Conservation (phyloP, 768 basidiomycete genomes). For the Rhizopogon salebrosus region DNA sequence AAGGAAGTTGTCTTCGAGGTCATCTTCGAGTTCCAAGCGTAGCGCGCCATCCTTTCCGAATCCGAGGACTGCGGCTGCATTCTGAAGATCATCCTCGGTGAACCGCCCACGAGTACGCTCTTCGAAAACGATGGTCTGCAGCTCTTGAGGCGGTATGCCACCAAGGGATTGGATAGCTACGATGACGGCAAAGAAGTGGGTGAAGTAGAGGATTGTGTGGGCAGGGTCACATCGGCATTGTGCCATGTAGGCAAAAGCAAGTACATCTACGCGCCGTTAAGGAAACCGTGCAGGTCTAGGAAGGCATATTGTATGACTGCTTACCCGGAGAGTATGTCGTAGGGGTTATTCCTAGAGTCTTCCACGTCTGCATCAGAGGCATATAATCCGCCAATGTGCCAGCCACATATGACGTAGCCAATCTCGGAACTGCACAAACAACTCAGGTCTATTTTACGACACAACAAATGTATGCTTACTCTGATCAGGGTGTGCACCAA, state of each 20-base stretch:
- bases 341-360: slow-evolving; percentile 58
- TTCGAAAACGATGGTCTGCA: slow-evolving; percentile 54
- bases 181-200: slow-evolving; percentile 48
- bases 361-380: slow-evolving; percentile 36
- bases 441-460: slow-evolving; percentile 3
- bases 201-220: slow-evolving; percentile 60
- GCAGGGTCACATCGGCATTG: slow-evolving; percentile 79
- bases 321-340: slow-evolving; percentile 62
- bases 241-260: slow-evolving; percentile 74
- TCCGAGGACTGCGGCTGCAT: slow-evolving; percentile 50
- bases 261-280: slow-evolving; percentile 43
- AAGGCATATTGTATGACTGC: slow-evolving; percentile 6
- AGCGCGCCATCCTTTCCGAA: slow-evolving; percentile 60
- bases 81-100: slow-evolving; percentile 46
- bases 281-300: neutral
- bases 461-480: slow-evolving; percentile 37
- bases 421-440: slow-evolving; percentile 45
- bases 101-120: slow-evolving; percentile 66
- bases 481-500: slow-evolving; percentile 77
- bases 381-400: slow-evolving; percentile 32
- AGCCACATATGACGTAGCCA: slow-evolving; percentile 35
- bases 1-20: slow-evolving; percentile 66
- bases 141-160: slow-evolving; percentile 37
- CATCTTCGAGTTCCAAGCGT: slow-evolving; percentile 63
- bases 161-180: slow-evolving; percentile 44